These are phyloP conservation scores for Salix exigua DNA, from an alignment of 345 rosid species.

Conservation along the genomic window DNA sequence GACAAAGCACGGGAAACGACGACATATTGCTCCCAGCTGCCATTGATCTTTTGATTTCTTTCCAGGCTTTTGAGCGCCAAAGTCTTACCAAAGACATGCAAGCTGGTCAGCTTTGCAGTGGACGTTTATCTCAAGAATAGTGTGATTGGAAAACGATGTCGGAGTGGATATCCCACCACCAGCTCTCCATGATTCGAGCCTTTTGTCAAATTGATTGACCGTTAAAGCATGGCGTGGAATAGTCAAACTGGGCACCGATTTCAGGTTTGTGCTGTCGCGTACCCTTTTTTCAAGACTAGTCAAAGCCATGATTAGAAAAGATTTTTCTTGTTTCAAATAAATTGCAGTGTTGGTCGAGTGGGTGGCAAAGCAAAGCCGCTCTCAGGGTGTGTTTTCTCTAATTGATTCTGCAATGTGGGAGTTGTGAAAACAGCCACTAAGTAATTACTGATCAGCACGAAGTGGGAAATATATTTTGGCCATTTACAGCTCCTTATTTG, in stretches of 20 bases:
- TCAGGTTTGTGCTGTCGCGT: background rate
- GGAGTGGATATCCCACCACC: background rate
- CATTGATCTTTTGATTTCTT: background rate
- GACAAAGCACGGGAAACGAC: too few relatives aligned
- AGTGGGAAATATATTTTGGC: background rate
- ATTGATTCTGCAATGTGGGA: background rate
- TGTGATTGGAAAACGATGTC: background rate
- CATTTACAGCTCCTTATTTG: background rate
- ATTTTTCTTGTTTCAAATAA: background rate
- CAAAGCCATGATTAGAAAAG: background rate
- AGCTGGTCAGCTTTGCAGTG: background rate
- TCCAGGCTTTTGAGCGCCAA: background rate
- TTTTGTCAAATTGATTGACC: background rate
- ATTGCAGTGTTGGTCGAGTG: background rate
- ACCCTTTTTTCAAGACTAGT: background rate
- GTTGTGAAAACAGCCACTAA: background rate
- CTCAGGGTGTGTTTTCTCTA: background rate
- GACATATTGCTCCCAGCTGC: background rate
- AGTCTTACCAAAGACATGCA: background rate
- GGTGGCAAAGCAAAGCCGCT: constrained; percentile 4
- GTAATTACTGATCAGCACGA: background rate
- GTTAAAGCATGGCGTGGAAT: background rate
- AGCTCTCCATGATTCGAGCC: background rate
- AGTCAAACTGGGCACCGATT: background rate
- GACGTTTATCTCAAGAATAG: background rate